Conservation (phyloP, 2,329 filamentous ascomycete genomes). For the Aspergillus viridinutans region DNA sequence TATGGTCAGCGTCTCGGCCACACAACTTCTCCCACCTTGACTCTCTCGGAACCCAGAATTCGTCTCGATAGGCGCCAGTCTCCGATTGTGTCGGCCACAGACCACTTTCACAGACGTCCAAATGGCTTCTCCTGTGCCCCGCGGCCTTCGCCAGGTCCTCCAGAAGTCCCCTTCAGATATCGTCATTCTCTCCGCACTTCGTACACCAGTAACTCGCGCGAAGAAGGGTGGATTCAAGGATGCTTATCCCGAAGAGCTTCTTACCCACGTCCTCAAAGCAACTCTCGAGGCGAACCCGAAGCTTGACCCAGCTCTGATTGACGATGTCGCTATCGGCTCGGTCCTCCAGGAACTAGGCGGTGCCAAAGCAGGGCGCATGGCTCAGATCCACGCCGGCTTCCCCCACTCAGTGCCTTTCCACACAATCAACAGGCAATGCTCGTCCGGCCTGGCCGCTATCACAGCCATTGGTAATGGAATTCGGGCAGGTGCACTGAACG, state of each 20-base stretch:
- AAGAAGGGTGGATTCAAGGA: slow-evolving; percentile 82
- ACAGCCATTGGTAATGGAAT: slow-evolving; percentile 71
- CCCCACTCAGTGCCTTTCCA: slow-evolving; percentile 69
- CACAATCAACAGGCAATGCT: slow-evolving; percentile 86
- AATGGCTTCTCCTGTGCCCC: slow-evolving; percentile 50
- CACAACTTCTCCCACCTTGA: not conserved
- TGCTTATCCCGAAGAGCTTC: slow-evolving; percentile 85
- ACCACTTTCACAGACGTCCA: slow-evolving; percentile 9
- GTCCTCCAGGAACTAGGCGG: slow-evolving; percentile 89
- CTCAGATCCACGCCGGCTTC: slow-evolving; percentile 77
- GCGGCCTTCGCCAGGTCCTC: slow-evolving; percentile 71
- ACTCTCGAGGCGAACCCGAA: slow-evolving; percentile 69
- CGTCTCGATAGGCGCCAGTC: not conserved
- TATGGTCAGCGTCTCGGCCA: not conserved
- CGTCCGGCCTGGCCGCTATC: slow-evolving; percentile 72
- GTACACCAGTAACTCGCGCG: slow-evolving; percentile 78
- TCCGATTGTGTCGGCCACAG: not conserved
- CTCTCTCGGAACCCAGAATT: not conserved
- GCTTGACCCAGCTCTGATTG: slow-evolving; percentile 63
- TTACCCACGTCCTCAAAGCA: slow-evolving; percentile 59
- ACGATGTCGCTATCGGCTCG: slow-evolving; percentile 82
- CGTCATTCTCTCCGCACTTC: slow-evolving; percentile 84
- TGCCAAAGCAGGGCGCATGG: slow-evolving; percentile 86
- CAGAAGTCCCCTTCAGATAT: slow-evolving; percentile 75
- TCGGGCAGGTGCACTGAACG: slow-evolving; percentile 65